phyloP scores from a whole-genome alignment of 106 monocot genomes.

The Vanilla planifolia region DNA sequence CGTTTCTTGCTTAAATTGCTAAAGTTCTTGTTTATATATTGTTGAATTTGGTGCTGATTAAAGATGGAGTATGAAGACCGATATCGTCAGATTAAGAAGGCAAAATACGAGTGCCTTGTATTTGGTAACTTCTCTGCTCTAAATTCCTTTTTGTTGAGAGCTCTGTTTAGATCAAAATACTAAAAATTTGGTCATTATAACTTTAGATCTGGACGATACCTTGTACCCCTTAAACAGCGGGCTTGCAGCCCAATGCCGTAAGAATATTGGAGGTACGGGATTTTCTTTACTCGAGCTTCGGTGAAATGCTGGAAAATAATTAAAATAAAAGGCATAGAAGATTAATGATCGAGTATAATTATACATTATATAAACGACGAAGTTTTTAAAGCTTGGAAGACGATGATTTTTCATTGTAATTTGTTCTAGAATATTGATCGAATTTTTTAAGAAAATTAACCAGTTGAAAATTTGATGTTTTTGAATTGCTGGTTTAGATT shows the following conservation, averaged over 20 bases:
- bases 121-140: slow-evolving; percentile 44
- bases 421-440: too few species aligned
- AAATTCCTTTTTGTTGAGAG: background rate
- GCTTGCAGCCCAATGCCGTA: slow-evolving; percentile 39
- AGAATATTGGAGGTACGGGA: slow-evolving; percentile 72
- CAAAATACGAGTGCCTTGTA: slow-evolving; percentile 76
- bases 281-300: too few species aligned
- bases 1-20: background rate
- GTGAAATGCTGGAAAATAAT: too few species aligned
- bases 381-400: too few species aligned
- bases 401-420: background rate
- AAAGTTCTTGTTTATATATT: background rate
- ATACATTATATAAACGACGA: too few species aligned
- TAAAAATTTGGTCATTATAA: too few species aligned
- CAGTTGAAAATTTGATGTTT: background rate
- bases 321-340: too few species aligned
- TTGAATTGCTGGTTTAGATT: slow-evolving; percentile 30
- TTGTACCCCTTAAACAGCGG: slow-evolving; percentile 82
- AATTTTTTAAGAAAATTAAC: too few species aligned
- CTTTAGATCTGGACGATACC: slow-evolving; percentile 93
- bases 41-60: background rate
- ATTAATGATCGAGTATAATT: too few species aligned
- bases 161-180: background rate
- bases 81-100: slow-evolving; percentile 26
- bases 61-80: slow-evolving; percentile 56